Base-by-base conservation (phyloP, 2,329 filamentous ascomycete species). In the Ascochyta koolunga region DNA sequence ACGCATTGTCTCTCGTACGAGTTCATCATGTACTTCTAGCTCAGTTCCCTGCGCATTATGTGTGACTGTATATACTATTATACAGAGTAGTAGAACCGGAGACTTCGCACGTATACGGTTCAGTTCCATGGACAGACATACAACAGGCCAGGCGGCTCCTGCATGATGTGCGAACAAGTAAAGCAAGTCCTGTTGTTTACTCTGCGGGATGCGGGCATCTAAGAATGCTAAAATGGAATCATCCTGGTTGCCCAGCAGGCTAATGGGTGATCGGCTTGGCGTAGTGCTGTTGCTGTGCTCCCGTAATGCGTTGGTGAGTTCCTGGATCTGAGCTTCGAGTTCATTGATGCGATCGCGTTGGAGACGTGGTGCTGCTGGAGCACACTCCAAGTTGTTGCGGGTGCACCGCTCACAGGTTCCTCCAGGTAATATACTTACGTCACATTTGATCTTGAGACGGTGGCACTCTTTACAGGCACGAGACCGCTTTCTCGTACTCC, bases 401-500 rank as follows among this genome's bases (percentile, higher is more conserved):
- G 22, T 62, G 54, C 65, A 69, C 19, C 66, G 49, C 32, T 67
- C 65, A 54, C 66, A 69, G 25, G 51, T 41, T 16, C 47, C 56
- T 39, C 47, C 59, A 22, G 50, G 33, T 6, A 47, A 49, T 18
- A 57, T 54, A 57, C 46, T 66, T 15, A 67, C 51, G 44, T 68
- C 64, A 56, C 66, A 69, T 42, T 68, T 69, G 51, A 69, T 69
- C 49, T 69, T 69, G 15, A 69, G 56, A 19, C 64, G 62, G 46
- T 69, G 66, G 46, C 66, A 69, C 48, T 64, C 65, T 59, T 68
- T 62, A 53, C 66, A 69, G 42, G 66, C 66, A 38, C 66, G 61
- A 45, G 50, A 47, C 16, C 65, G 65, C 54, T 67, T 69, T 25
- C 54, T 61, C 54, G 61, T 65, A 59, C 65, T 49, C 31, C 22